Evolutionary conservation across 192 early-diverging fungal species (phyloP).

Genomic region (Hyaloraphidium curvatum): DNA sequence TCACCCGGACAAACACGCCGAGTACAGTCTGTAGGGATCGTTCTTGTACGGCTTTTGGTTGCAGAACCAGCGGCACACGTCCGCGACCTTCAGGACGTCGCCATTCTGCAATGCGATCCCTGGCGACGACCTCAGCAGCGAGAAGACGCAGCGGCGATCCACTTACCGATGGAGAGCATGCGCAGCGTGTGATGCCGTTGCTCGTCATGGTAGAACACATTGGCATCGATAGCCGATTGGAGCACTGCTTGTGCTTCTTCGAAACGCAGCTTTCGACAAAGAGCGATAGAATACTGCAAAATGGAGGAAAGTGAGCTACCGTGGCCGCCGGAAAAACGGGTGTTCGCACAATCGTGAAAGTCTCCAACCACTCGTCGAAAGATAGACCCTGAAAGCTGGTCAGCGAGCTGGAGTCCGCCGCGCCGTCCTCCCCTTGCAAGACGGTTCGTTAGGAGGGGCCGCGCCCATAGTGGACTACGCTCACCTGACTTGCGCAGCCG

Average conservation of each 20-base stretch:
- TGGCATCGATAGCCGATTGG: constrained; percentile 30
- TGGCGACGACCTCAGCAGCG: constrained; percentile 1
- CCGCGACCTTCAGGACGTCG: constrained; percentile 10
- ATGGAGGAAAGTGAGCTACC: background rate
- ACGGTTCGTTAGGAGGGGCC: background rate
- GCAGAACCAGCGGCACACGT: constrained; percentile 20
- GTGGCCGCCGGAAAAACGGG: background rate
- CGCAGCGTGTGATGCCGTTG: constrained; percentile 14
- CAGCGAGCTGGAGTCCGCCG: background rate
- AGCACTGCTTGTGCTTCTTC: constrained; percentile 36
- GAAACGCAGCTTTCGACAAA: constrained; percentile 24
- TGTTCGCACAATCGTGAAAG: constrained; percentile 35
- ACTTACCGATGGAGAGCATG: constrained; percentile 39
- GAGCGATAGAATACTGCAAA: constrained; percentile 28
- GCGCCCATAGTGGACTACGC: background rate
- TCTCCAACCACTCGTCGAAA: constrained; percentile 40
- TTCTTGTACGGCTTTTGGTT: constrained; percentile 13
- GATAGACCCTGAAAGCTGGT: constrained; percentile 19
- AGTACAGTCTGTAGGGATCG: constrained; percentile 13
- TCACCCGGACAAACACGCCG: constrained; percentile 11
- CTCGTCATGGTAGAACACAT: constrained; percentile 37
- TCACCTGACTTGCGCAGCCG: background rate
- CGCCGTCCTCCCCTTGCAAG: background rate
- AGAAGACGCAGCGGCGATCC: background rate
- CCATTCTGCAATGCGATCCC: constrained; percentile 14